Evolutionary conservation across 2,329 filamentous ascomycete species (phyloP), one percentile per base, ranked within the genome.

Genomic region (Neofusicoccum umdonicola): DNA sequence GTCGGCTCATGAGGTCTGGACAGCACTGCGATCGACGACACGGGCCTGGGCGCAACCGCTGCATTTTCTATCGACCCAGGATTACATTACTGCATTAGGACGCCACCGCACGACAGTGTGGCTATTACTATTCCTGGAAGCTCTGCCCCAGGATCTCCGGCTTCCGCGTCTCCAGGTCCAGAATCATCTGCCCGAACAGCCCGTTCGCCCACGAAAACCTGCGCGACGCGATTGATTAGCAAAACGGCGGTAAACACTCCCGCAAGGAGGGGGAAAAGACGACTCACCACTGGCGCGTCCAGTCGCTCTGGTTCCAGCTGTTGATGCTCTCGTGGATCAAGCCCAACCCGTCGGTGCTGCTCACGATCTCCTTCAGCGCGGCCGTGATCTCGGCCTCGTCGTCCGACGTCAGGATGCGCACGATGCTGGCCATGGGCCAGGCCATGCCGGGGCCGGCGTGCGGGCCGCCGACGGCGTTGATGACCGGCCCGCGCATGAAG

Each of bases 251-350:
- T 22, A 22, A 22, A 22, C 19, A 22, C 19, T 22, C 19, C 19
- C 19, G 19, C 19, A 22, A 22, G 19, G 19, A 22, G 19, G 19
- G 19, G 2, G 19, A 22, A 42, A 15, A 37, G 37, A 13, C 44
- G 39, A 52, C 63, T 61, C 56, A 83, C 80, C 82, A 84, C 66
- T 82, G 81, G 66, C 82, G 76, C 31, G 81, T 82, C 77, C 79
- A 84, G 65, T 79, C 72, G 15, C 69, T 76, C 37, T 71, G 70
- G 66, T 83, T 80, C 67, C 78, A 82, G n/a, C 75, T 77, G 66
- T 82, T 82, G 66, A 84, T 77, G 64, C 81, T 83, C 73, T 84
- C 82, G 66, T 84, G 82, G 19, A 84, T 80, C 70, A 84, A 68
- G 0, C 82, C 82, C 34, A 83, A 70, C 4, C 80, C 77, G 69